phyloP scores from a whole-genome alignment of 345 rosid genomes.

The Cardamine resedifolia region DNA sequence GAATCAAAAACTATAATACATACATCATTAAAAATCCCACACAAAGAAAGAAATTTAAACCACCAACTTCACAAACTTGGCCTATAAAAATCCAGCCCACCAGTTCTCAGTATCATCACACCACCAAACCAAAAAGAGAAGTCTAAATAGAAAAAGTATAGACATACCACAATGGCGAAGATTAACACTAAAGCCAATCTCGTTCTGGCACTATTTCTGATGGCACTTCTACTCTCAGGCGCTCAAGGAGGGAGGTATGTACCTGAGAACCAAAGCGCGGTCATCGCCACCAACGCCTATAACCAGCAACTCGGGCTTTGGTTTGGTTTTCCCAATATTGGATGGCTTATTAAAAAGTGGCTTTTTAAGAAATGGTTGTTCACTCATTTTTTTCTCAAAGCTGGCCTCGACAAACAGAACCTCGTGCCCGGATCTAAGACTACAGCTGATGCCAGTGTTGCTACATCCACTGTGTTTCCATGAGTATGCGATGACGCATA shows the following conservation, averaged over 20 bases:
- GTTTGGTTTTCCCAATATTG: not conserved
- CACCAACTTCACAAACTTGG: conserved; percentile 13
- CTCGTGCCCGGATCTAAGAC: not conserved
- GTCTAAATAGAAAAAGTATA: not conserved
- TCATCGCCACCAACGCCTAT: not conserved
- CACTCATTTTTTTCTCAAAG: not conserved
- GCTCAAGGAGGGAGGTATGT: conserved; percentile 19
- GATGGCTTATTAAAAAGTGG: conserved; percentile 8
- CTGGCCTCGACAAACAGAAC: not conserved
- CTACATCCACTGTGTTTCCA: conserved; percentile 12
- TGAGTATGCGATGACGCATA: not conserved
- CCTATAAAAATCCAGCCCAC: conserved; percentile 15
- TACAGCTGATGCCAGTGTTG: not conserved
- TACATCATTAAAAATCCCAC: conserved; percentile 7
- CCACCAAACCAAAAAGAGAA: conserved; percentile 1
- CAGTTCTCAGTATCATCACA: not conserved
- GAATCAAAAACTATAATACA: conserved; percentile 3
- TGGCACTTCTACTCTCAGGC: conserved; percentile 13
- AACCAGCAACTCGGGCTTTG: conserved; percentile 1
- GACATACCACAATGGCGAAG: conserved; percentile 11
- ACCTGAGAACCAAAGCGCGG: not conserved
- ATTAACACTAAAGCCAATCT: conserved; percentile 3
- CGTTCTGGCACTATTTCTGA: conserved; percentile 1
- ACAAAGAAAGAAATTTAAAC: not conserved
- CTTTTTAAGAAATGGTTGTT: conserved; percentile 2